Percentiles rank a stretch among this genome's conserved stretches.
phyloP scores from a whole-genome alignment of 2,329 filamentous ascomycete genomes.

The Alternaria sp. region DNA sequence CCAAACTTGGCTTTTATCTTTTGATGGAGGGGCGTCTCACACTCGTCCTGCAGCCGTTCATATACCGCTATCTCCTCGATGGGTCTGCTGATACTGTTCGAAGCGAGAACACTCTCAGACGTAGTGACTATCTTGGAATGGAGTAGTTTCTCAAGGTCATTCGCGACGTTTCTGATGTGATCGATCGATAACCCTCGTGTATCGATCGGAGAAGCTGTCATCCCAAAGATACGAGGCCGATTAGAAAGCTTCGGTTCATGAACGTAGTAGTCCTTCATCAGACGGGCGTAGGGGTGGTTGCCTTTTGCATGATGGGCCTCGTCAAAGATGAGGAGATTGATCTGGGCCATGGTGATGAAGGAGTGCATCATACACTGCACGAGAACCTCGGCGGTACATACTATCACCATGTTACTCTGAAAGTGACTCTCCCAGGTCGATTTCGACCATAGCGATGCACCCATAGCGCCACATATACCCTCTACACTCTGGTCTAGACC shows the following conservation, averaged over 20 bases:
- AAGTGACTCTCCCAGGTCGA: slow-evolving; percentile 68
- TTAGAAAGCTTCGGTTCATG: slow-evolving; percentile 54
- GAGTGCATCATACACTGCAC: slow-evolving; percentile 79
- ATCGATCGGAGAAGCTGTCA: slow-evolving; percentile 96
- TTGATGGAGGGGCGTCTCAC: slow-evolving; percentile 71
- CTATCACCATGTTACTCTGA: slow-evolving; percentile 77
- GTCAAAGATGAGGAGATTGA: slow-evolving; percentile 93
- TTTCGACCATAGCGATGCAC: slow-evolving; percentile 66
- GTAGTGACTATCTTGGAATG: slow-evolving; percentile 85
- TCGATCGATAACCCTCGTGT: slow-evolving; percentile 63
- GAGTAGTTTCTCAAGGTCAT: slow-evolving; percentile 76
- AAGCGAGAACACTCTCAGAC: slow-evolving; percentile 65
- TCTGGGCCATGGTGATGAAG: slow-evolving; percentile 80
- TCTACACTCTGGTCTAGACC: slow-evolving; percentile 81
- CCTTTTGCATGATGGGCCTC: slow-evolving; percentile 97
- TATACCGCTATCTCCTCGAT: slow-evolving; percentile 67
- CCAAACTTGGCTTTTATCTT: slow-evolving; percentile 63
- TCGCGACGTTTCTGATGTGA: slow-evolving; percentile 74
- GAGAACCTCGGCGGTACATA: slow-evolving; percentile 91
- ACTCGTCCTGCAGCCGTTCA: slow-evolving; percentile 61
- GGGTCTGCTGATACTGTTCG: slow-evolving; percentile 66
- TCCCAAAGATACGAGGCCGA: slow-evolving; percentile 85
- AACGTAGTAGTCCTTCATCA: slow-evolving; percentile 87
- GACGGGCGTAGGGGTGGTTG: slow-evolving; percentile 85
- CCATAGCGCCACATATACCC: slow-evolving; percentile 76